Evolutionary conservation across 441 rosid species (phyloP).

Genomic region (Breynia disticha): DNA sequence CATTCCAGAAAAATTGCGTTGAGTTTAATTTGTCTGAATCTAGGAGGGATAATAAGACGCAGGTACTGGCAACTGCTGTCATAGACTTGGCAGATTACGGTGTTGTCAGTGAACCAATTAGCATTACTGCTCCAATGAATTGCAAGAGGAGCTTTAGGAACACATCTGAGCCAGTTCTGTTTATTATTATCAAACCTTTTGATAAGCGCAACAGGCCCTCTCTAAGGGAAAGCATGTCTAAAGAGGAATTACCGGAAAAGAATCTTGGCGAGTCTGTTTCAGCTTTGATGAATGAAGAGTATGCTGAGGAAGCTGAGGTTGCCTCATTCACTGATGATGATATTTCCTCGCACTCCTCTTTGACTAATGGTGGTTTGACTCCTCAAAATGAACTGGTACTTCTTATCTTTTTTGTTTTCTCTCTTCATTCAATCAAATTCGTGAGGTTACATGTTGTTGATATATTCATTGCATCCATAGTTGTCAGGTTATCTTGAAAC

Average conservation of each 20-base stretch:
- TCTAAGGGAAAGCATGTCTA: slow-evolving; percentile 26
- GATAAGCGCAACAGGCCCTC: slow-evolving; percentile 11
- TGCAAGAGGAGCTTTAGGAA: slow-evolving; percentile 54
- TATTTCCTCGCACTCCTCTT: slow-evolving; percentile 48
- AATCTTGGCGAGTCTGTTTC: slow-evolving; percentile 40
- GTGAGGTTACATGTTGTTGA: neutral
- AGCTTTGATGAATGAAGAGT: slow-evolving; percentile 37
- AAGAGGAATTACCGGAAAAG: slow-evolving; percentile 38
- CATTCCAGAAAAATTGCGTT: slow-evolving; percentile 56
- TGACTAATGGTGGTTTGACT: slow-evolving; percentile 36
- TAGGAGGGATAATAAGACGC: slow-evolving; percentile 41
- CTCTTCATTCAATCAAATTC: neutral
- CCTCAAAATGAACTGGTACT: slow-evolving; percentile 39
- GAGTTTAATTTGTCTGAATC: slow-evolving; percentile 60
- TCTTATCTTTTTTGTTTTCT: slow-evolving; percentile 1
- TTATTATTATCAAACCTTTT: slow-evolving; percentile 48
- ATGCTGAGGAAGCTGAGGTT: slow-evolving; percentile 47
- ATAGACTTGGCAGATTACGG: slow-evolving; percentile 71
- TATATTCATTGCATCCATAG: slow-evolving; percentile 2
- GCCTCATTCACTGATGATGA: slow-evolving; percentile 72
- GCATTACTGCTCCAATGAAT: slow-evolving; percentile 38
- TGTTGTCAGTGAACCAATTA: slow-evolving; percentile 30
- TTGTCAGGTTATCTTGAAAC: neutral
- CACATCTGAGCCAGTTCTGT: slow-evolving; percentile 39
- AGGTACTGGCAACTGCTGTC: slow-evolving; percentile 58